Percentiles rank a stretch among this genome's conserved stretches.
These are phyloP conservation scores for Phytopythium vexans DNA, from an alignment of 352 stramenopile species.

Conservation along the genomic window DNA sequence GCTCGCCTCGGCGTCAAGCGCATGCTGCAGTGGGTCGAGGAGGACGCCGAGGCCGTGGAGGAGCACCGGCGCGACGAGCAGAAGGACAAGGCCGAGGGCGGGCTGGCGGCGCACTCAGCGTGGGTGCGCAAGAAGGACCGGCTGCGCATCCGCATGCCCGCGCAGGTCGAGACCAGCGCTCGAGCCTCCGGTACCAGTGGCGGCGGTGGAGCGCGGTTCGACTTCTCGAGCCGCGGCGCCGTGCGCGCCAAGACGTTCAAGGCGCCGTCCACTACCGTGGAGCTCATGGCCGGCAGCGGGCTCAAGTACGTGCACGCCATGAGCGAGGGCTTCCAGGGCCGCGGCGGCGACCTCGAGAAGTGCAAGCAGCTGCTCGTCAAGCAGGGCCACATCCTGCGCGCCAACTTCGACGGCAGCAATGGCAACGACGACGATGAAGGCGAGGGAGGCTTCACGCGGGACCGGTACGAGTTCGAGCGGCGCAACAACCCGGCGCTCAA, in stretches of 20 bases:
- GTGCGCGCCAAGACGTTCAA: constrained; percentile 55
- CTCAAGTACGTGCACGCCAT: constrained; percentile 86
- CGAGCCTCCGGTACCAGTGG: constrained; percentile 10
- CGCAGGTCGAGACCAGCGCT: constrained; percentile 8
- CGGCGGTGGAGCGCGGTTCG: constrained; percentile 52
- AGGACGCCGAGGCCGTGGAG: constrained; percentile 67
- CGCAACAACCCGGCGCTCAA: constrained; percentile 55
- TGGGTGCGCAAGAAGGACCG: constrained; percentile 82
- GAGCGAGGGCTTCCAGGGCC: constrained; percentile 82
- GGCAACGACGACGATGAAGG: constrained; percentile 30
- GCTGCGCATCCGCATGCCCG: constrained; percentile 64
- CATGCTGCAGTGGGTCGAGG: constrained; percentile 75
- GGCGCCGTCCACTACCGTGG: constrained; percentile 64
- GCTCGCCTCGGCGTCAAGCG: constrained; percentile 62
- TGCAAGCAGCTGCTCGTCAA: constrained; percentile 71
- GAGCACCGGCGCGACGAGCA: constrained; percentile 65
- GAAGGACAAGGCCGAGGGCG: constrained; percentile 67
- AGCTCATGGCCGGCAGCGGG: constrained; percentile 70
- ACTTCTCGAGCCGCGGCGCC: constrained; percentile 67
- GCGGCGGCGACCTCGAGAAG: constrained; percentile 81
- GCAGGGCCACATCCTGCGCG: constrained; percentile 68
- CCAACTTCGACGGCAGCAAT: constrained; percentile 55
- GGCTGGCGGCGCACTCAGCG: constrained; percentile 67
- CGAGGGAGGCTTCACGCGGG: constrained; percentile 58
- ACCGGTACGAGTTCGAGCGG: constrained; percentile 72